Evolutionary conservation across 176 grass and related monocot species (phyloP).

Genomic region (Puya raimondii): DNA sequence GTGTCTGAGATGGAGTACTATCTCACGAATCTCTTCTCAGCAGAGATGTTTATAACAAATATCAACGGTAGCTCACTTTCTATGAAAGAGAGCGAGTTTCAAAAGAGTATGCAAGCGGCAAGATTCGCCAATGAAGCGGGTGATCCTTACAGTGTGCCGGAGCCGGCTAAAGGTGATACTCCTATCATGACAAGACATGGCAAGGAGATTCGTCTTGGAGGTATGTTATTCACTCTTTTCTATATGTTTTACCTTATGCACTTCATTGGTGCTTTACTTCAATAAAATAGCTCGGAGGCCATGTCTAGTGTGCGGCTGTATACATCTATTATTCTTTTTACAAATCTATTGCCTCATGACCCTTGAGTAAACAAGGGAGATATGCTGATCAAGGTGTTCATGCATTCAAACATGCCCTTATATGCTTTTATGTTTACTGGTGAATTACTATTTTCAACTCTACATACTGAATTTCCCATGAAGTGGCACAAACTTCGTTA

Average conservation of each 20-base stretch:
- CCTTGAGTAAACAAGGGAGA: too few relatives aligned
- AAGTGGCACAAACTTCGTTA: not conserved
- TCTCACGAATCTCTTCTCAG: conserved; percentile 77
- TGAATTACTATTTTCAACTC: not conserved
- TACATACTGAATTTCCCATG: not conserved
- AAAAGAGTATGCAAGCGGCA: conserved; percentile 63
- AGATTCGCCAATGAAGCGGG: conserved; percentile 36
- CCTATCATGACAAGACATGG: conserved; percentile 8
- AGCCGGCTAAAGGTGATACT: conserved; percentile 1
- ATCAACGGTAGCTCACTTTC: conserved; percentile 50
- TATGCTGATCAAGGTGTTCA: too few relatives aligned
- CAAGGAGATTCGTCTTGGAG: conserved; percentile 30
- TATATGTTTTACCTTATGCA: not conserved
- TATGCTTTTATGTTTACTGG: not conserved
- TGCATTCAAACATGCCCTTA: too few relatives aligned
- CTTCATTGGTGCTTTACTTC: not conserved
- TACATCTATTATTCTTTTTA: too few relatives aligned
- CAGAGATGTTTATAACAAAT: conserved; percentile 83
- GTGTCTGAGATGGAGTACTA: conserved; percentile 96
- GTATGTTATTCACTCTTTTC: conserved; percentile 15
- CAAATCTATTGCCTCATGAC: not conserved
- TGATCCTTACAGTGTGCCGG: conserved; percentile 25
- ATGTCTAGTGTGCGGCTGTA: too few relatives aligned
- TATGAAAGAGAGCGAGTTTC: conserved; percentile 72
- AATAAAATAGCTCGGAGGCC: too few relatives aligned